A percentile compares a stretch with the other conserved stretches of the same genome.
Conservation (phyloP, 2,329 filamentous ascomycete species). For the Penicillium sp. region DNA sequence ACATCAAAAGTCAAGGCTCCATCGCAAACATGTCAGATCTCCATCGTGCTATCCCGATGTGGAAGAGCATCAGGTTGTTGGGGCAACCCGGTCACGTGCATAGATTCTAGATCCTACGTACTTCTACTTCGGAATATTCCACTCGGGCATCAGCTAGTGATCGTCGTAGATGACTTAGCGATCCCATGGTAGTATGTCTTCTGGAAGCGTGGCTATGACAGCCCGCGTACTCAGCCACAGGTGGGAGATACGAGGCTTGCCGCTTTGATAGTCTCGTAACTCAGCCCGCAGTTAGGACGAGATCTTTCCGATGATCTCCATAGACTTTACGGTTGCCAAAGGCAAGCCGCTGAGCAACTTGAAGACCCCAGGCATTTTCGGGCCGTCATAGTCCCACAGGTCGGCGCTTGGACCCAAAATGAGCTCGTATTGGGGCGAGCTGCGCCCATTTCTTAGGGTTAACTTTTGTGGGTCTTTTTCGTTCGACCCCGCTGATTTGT, state of each 20-base stretch:
- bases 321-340: neutral
- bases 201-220: neutral
- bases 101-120: neutral
- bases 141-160: no score
- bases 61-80: constrained; percentile 7
- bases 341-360: neutral
- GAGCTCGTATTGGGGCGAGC: constrained; percentile 11
- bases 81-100: constrained; percentile 8
- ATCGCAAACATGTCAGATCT: constrained; percentile 14
- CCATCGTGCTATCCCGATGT: constrained; percentile 3
- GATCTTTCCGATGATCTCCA: neutral
- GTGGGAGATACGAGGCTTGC: neutral
- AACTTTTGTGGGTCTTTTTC: neutral
- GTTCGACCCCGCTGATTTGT: constrained; percentile 1
- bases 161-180: no score
- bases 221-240: neutral
- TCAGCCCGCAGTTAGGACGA: neutral
- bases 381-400: neutral
- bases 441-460: neutral
- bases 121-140: no score
- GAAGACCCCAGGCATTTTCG: neutral
- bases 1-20: constrained; percentile 6
- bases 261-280: neutral
- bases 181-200: neutral
- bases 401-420: neutral